Base-by-base conservation (phyloP, 2,329 filamentous ascomycete species). In the Aspergillus costaricaensis region DNA sequence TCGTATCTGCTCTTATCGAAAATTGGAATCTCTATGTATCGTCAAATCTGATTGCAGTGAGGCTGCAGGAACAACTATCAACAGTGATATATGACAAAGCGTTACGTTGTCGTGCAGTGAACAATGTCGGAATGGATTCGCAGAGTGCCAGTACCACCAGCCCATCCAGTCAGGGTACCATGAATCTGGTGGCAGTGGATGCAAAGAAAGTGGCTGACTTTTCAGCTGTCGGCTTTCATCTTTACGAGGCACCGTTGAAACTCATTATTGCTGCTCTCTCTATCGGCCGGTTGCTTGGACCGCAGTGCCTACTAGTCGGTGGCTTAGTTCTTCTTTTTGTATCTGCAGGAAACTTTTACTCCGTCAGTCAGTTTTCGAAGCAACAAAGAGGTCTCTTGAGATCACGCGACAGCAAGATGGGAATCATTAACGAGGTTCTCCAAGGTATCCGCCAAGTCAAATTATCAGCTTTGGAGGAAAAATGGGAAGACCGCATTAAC, bases 181-280 rank as follows among this genome's bases (percentile, higher is more conserved):
- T 21, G n/a, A 55, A 55, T 10, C 14, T 55, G n/a, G 53, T 55
- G 1, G 53, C 53, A 2, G 53, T 55, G 10, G 53, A 55, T 55
- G 39, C 53, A n/a, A 55, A 55, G 19, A 44, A 44, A 27, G 53
- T 55, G 14, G 53, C 53, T 1, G 53, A 55, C 17, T 55, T 55
- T n/a, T 55, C 53, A 9, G 53, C 53, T 1, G 14, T 55, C 2
- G 23, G 25, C 3, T 55, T 55, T 15, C 39, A 44, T 14, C 53
- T 55, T 4, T 44, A 30, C 9, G 53, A 55, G 10, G 53, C 53
- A 17, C 53, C 53, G 1, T 12, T 55, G 6, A 55, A 44, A 10
- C 25, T 55, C 8, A 5, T 12, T 5, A 43, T 55, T 17, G 53
- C 53, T 15, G 39, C 53, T 12, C 32, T 55, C 12, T 32, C 53